Conservation (phyloP, 2,329 filamentous ascomycete genomes). For the Botrytis fabae region DNA sequence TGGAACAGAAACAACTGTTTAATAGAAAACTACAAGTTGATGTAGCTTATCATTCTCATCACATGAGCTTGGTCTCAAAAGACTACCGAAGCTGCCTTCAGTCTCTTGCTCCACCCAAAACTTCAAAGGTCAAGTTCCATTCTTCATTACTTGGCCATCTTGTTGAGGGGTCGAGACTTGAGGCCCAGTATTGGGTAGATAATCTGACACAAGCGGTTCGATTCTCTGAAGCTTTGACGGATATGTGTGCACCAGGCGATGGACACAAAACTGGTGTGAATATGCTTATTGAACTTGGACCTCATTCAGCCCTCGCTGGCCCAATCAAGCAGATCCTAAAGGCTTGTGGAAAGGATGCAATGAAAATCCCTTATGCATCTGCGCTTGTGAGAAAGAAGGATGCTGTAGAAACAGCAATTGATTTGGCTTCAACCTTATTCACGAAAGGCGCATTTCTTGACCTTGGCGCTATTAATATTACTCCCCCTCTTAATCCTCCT, state of each 20-base stretch:
- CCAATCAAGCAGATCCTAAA: constrained; percentile 41
- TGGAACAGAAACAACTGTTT: constrained; percentile 33
- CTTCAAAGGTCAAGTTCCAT: constrained; percentile 41
- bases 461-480: constrained; percentile 51
- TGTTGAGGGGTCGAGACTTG: constrained; percentile 34
- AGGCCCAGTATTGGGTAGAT: constrained; percentile 46
- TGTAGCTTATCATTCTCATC: constrained; percentile 24
- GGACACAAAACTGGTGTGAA: constrained; percentile 31
- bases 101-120: constrained; percentile 11
- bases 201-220: constrained; percentile 49
- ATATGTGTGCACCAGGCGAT: constrained; percentile 30
- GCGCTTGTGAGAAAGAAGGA: constrained; percentile 26
- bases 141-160: constrained; percentile 45
- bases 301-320: constrained; percentile 31
- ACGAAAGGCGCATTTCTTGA: constrained; percentile 41
- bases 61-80: constrained; percentile 21
- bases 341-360: constrained; percentile 44
- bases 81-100: constrained; percentile 21
- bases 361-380: constrained; percentile 39
- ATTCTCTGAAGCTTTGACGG: constrained; percentile 45
- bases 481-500: constrained; percentile 34
- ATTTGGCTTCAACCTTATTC: constrained; percentile 28
- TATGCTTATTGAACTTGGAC: constrained; percentile 31
- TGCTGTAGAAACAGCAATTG: constrained; percentile 27
- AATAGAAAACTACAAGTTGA: constrained; percentile 28